A percentile compares a stretch with the other conserved stretches of the same genome.
Conservation (phyloP, 345 rosid species). For the Brassica carinata region DNA sequence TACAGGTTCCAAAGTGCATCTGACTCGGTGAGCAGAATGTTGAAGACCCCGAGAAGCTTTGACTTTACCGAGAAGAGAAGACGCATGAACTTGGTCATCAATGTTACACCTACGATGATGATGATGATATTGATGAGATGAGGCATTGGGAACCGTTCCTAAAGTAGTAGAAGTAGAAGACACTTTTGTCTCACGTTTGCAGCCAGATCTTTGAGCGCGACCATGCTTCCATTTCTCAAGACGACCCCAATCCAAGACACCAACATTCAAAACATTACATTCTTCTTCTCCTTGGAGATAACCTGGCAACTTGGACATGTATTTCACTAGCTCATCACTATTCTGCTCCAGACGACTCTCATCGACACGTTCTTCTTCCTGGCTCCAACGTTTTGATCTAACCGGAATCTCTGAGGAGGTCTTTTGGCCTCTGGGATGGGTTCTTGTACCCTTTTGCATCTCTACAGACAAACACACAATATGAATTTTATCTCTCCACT, state of each 20-base stretch:
- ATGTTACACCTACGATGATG: constrained; percentile 8
- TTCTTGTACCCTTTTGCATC: constrained; percentile 13
- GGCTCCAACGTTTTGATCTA: constrained; percentile 41
- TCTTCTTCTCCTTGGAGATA: constrained; percentile 66
- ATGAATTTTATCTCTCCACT: neutral
- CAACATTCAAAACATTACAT: constrained; percentile 74
- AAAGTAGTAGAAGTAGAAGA: constrained; percentile 32
- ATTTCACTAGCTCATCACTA: constrained; percentile 76
- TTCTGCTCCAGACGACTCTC: constrained; percentile 40
- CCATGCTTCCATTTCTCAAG: constrained; percentile 66
- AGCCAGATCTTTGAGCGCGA: constrained; percentile 8
- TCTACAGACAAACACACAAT: constrained; percentile 11
- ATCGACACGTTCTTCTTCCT: constrained; percentile 23
- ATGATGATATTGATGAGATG: constrained; percentile 2
- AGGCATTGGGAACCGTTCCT: constrained; percentile 39
- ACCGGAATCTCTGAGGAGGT: constrained; percentile 20
- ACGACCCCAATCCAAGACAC: constrained; percentile 86
- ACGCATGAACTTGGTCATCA: constrained; percentile 29
- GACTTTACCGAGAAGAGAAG: constrained; percentile 39
- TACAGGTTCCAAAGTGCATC: constrained; percentile 46
- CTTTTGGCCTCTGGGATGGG: constrained; percentile 20
- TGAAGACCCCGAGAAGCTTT: constrained; percentile 45
- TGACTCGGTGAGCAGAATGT: constrained; percentile 40
- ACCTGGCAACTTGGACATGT: constrained; percentile 78
- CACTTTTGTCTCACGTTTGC: constrained; percentile 38